These are phyloP conservation scores for Aspergillus olivimuriae DNA, from an alignment of 495 filamentous ascomycete genomes.

Conservation along the genomic window DNA sequence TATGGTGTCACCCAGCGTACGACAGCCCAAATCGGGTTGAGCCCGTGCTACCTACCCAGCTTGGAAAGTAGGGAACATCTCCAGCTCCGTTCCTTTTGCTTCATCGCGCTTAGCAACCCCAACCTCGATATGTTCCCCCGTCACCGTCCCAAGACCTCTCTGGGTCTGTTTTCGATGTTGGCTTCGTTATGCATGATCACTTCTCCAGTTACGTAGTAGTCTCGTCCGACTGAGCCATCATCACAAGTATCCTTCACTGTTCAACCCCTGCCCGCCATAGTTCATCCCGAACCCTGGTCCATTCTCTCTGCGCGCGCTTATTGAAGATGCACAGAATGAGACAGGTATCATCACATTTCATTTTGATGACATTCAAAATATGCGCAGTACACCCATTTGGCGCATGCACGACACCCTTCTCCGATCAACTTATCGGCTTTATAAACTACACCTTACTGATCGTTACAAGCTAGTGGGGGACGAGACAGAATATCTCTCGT, in stretches of 20 bases:
- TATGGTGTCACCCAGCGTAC: too few species aligned
- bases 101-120: too few species aligned
- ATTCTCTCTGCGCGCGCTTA: slow-evolving; percentile 12
- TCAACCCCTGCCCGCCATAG: slow-evolving; percentile 23
- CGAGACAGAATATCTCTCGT: slow-evolving; percentile 36
- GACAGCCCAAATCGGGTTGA: too few species aligned
- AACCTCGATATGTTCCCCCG: slow-evolving; percentile 12
- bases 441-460: slow-evolving; percentile 25
- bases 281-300: slow-evolving; percentile 16
- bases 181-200: slow-evolving; percentile 17
- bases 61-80: too few species aligned
- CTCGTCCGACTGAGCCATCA: slow-evolving; percentile 17
- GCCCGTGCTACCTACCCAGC: too few species aligned
- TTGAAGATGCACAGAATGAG: slow-evolving; percentile 12
- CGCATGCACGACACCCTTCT: slow-evolving; percentile 30
- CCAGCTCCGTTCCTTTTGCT: too few species aligned
- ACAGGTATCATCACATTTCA: slow-evolving; percentile 5
- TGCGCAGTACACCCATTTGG: slow-evolving; percentile 29
- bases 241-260: slow-evolving; percentile 18
- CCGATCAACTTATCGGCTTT: slow-evolving; percentile 33
- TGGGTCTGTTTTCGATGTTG: slow-evolving; percentile 19
- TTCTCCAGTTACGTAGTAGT: slow-evolving; percentile 20
- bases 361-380: slow-evolving; percentile 19
- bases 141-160: slow-evolving; percentile 13
- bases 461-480: slow-evolving; percentile 18